Evolutionary conservation across 208 protist genomes (phyloP), one percentile per base, ranked within the genome.

Genomic region (Trypanosoma cruzi): DNA sequence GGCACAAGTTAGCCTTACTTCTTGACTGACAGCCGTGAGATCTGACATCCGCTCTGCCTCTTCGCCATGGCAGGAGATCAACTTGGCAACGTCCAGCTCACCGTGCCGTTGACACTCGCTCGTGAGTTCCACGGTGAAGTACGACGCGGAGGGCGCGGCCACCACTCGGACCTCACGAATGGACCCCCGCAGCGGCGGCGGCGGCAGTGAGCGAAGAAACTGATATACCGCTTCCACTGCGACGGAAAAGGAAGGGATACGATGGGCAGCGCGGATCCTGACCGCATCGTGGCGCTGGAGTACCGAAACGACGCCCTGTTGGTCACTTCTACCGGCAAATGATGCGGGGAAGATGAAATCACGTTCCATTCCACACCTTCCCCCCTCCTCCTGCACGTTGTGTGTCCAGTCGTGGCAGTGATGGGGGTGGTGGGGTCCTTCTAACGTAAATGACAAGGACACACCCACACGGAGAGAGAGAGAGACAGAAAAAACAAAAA

Each of bases 161-260:
- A 64, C 14, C 22, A 69, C 55, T 4, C 28, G 22, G 58, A 64
- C 36, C 37, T 22, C 42, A 26, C 54, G 66, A 37, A 57, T 58
- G 36, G 34, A 4, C 5, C 44, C 26, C n/a, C n/a, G n/a, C n/a
- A n/a, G n/a, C n/a, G 10, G 13, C n/a, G 42, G 48, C 22, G 31
- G 31, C 7, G 40, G 22, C 0, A 77, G 50, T 22, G 52, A 48
- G 37, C 75, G 54, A 59, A 67, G 59, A 40, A 61, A 68, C 26
- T 72, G 60, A 59, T 66, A 71, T 14, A 24, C 65, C 71, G 11
- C 52, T 64, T 73, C 63, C 70, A 80, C 77, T 0, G 78, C 77
- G 58, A 68, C 70, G 4, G 85, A 46, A 52, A 90, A 80, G 42
- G 68, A 73, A 0, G 85, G 85, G 44, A 87, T 75, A 62, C 65